phyloP scores from a whole-genome alignment of 768 basidiomycete genomes.

The Artomyces pyxidatus region DNA sequence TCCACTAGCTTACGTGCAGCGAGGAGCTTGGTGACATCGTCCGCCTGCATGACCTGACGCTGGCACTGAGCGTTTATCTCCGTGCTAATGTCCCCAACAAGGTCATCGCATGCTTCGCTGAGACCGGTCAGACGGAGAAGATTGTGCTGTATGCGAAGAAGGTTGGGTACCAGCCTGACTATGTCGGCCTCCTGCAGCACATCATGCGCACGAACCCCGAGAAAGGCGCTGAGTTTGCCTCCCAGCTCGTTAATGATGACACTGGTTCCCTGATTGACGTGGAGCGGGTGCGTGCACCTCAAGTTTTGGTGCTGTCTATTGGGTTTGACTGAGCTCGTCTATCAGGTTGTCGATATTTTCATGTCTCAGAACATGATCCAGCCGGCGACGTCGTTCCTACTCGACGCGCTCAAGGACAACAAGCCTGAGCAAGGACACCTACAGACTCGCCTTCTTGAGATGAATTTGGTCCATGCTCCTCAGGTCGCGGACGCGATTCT shows the following conservation, averaged over 20 bases:
- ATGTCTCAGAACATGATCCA: slow-evolving; percentile 99
- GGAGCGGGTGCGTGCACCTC: slow-evolving; percentile 56
- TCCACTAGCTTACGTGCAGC: slow-evolving; percentile 84
- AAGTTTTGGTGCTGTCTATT: no score
- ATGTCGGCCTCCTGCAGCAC: slow-evolving; percentile 86
- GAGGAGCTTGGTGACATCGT: slow-evolving; percentile 98
- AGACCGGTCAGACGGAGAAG: slow-evolving; percentile 97
- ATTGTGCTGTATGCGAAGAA: slow-evolving; percentile 97
- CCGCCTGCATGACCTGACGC: slow-evolving; percentile 89
- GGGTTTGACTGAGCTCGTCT: no score
- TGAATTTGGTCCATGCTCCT: slow-evolving; percentile 96
- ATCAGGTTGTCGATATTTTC: slow-evolving; percentile 92
- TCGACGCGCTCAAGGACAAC: slow-evolving; percentile 98
- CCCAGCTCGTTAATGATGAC: slow-evolving; percentile 90
- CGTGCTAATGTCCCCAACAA: slow-evolving; percentile 98
- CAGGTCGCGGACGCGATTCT: slow-evolving; percentile 99
- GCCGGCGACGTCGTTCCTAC: slow-evolving; percentile 93
- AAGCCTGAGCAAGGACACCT: slow-evolving; percentile 93
- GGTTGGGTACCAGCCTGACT: slow-evolving; percentile 90
- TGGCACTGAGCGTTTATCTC: slow-evolving; percentile 95
- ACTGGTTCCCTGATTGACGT: slow-evolving; percentile 86
- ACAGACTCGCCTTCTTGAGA: slow-evolving; percentile 94
- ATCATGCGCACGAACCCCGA: slow-evolving; percentile 95
- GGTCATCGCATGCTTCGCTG: slow-evolving; percentile 97
- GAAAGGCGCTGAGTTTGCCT: slow-evolving; percentile 97